A percentile compares a stretch with the other conserved stretches of the same genome.
phyloP scores from a whole-genome alignment of 768 basidiomycete species.

The Suillus tomentosus region DNA sequence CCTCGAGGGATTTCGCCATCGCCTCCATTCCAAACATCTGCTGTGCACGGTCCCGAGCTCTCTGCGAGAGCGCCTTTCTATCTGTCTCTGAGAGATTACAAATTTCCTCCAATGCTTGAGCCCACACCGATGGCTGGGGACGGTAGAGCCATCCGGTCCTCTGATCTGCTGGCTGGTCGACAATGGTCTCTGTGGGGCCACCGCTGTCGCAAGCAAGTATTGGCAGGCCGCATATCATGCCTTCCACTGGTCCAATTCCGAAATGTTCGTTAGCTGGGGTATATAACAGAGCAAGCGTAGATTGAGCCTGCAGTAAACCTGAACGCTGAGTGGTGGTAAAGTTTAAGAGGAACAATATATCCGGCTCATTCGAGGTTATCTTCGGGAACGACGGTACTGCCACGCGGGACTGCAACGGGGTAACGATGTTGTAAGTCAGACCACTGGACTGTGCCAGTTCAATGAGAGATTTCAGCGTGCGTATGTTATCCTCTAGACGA shows the following conservation, averaged over 20 bases:
- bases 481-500: conserved; percentile 80
- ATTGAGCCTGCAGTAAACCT: conserved; percentile 67
- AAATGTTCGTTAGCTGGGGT: conserved; percentile 97
- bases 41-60: conserved; percentile 63
- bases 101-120: conserved; percentile 64
- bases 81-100: conserved; percentile 43
- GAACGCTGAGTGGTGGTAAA: conserved; percentile 85
- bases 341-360: conserved; percentile 89
- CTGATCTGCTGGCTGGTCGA: conserved; percentile 39
- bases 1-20: conserved; percentile 65
- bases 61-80: conserved; percentile 48
- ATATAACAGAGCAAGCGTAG: conserved; percentile 80
- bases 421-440: conserved; percentile 61
- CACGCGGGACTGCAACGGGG: conserved; percentile 44
- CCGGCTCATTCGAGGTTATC: conserved; percentile 42
- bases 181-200: conserved; percentile 88
- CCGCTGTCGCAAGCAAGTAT: conserved; percentile 86
- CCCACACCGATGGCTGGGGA: conserved; percentile 70
- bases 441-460: conserved; percentile 37
- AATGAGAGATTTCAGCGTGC: conserved; percentile 64
- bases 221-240: conserved; percentile 89
- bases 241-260: conserved; percentile 95
- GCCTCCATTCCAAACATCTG: conserved; percentile 75
- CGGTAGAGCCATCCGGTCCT: conserved; percentile 79
- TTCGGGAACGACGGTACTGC: conserved; percentile 44